Percentiles rank a stretch among this genome's conserved stretches.
These are phyloP conservation scores for Coniferiporia sulphurascens DNA, from an alignment of 1,284 basidiomycete genomes.

Conservation along the genomic window DNA sequence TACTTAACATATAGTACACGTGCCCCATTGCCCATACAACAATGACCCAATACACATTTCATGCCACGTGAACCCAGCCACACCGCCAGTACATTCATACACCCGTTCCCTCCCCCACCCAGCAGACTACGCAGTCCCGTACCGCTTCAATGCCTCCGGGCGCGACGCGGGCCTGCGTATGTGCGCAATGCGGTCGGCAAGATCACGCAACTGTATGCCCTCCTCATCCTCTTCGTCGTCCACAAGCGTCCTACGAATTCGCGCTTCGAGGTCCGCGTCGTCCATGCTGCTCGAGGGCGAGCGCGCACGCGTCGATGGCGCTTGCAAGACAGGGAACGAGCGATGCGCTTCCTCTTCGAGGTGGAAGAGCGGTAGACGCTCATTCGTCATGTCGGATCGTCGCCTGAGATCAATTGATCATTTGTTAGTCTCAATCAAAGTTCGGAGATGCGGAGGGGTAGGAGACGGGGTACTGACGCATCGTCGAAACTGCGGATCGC, in stretches of 20 bases:
- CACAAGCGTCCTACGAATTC: conserved; percentile 72
- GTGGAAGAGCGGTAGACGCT: conserved; percentile 74
- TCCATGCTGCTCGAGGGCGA: conserved; percentile 43
- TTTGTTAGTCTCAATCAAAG: not conserved
- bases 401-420: conserved; percentile 44
- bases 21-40: no score
- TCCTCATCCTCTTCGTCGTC: conserved; percentile 38
- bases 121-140: conserved; percentile 48
- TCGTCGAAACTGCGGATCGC: conserved; percentile 89
- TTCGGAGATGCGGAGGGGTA: not conserved
- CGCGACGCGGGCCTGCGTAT: conserved; percentile 40
- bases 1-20: no score
- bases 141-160: conserved; percentile 55
- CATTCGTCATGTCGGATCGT: conserved; percentile 89
- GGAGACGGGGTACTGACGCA: conserved; percentile 51
- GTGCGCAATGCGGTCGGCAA: conserved; percentile 58
- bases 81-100: no score
- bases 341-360: conserved; percentile 30
- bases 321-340: conserved; percentile 46
- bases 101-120: no score
- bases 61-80: no score
- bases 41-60: no score
- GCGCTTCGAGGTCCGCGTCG: conserved; percentile 68
- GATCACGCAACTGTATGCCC: conserved; percentile 42
- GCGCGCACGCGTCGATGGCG: conserved; percentile 55